phyloP scores from a whole-genome alignment of 495 filamentous ascomycete species.

The Podospora didyma region DNA sequence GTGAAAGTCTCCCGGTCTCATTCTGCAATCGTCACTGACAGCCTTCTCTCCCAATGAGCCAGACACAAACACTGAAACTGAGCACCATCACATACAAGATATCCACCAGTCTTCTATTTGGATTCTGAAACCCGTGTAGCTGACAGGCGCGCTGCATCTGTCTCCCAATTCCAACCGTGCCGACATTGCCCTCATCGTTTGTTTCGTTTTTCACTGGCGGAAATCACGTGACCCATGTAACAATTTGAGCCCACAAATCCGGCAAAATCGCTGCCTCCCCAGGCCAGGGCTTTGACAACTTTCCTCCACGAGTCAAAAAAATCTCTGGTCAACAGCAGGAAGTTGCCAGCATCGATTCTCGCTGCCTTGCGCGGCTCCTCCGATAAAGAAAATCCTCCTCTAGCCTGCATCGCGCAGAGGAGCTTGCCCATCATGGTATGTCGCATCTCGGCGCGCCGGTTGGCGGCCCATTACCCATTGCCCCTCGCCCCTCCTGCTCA shows the following conservation, averaged over 20 bases:
- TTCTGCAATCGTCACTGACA: too few species aligned
- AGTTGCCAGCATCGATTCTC: conserved; percentile 29
- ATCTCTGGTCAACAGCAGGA: conserved; percentile 29
- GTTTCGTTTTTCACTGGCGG: not conserved
- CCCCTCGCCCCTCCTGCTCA: conserved; percentile 11
- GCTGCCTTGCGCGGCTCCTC: conserved; percentile 26
- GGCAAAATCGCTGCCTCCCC: conserved; percentile 19
- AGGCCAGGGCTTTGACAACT: conserved; percentile 27
- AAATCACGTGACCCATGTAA: conserved; percentile 25
- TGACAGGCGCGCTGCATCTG: too few species aligned
- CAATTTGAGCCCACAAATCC: conserved; percentile 32
- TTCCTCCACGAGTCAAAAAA: conserved; percentile 33
- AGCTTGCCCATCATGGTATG: conserved; percentile 41
- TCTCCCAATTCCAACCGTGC: not conserved
- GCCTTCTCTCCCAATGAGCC: too few species aligned
- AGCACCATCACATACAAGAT: too few species aligned
- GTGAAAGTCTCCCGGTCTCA: too few species aligned
- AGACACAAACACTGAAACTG: too few species aligned
- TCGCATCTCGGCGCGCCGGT: conserved; percentile 6
- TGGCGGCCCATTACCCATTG: not conserved
- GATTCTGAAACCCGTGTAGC: too few species aligned
- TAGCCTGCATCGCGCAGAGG: conserved; percentile 28
- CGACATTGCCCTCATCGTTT: not conserved
- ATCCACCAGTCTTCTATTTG: too few species aligned
- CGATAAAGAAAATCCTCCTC: conserved; percentile 23